Base-by-base conservation (phyloP, 805 yeast genomes). In the Candida takata region DNA sequence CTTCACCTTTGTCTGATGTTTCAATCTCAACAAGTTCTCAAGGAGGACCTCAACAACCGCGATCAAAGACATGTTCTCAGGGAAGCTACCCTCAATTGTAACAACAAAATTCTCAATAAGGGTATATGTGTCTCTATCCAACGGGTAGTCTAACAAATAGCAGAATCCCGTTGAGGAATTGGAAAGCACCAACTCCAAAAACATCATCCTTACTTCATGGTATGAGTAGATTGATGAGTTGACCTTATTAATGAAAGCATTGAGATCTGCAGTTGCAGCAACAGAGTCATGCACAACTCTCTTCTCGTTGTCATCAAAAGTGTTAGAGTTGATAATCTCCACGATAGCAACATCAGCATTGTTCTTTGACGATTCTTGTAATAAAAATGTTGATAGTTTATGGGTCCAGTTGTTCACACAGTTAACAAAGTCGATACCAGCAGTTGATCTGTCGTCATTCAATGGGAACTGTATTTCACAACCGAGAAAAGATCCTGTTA, bases 1-100 rank as follows among this genome's bases (percentile, higher is more conserved):
- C 19, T 27, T 35, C 1, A 21, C 26, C 26, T 44, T 47, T 5
- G 34, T n/a, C 16, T 39, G 37, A 5, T 43, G 53, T 51, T 54
- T 63, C 31, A 47, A 49, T 11, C 42, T 43, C 28, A 56, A 64
- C 61, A 61, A 70, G 19, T 44, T 42, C 43, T 77, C 74, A 0
- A 69, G 57, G 10, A 74, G 45, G 1, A 73, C 43, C 41, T 77
- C 83, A 43, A 56, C 65, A 3, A 71, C 45, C 1, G 74, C 51
- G 4, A 65, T 40, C 24, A 31, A 11, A 9, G n/a, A 23, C 5
- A n/a, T 18, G 8, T 11, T 17, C 6, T 17, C 17, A 5, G 13
- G 10, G 11, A 17, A 15, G 43, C 20, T 36, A n/a, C 23, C 53
- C 35, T 62, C 66, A 13, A 33, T 21, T 4, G 45, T 29, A 14